A percentile compares a stretch with the other conserved stretches of the same genome.
Conservation (phyloP, 345 rosid species). For the Excoecaria cochinchinensis region DNA sequence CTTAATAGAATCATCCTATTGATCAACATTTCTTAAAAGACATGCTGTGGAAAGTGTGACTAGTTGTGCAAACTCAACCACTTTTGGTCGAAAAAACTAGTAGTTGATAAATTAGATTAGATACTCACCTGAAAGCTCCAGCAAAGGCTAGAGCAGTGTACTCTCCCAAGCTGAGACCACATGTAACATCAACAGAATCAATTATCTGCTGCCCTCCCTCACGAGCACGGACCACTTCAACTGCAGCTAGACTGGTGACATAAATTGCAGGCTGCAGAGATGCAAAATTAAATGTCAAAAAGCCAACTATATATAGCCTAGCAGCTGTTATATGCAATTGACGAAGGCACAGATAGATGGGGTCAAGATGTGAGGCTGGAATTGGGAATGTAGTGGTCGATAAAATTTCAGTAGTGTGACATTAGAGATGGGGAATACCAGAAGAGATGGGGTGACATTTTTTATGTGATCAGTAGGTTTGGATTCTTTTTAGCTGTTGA, state of each 20-base stretch:
- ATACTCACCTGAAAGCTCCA: conserved; percentile 82
- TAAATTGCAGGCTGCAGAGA: conserved; percentile 91
- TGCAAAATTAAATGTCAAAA: neutral
- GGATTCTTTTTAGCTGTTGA: too few relatives aligned
- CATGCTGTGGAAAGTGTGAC: neutral
- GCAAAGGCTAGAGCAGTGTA: conserved; percentile 96
- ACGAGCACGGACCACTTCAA: conserved; percentile 77
- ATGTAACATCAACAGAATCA: conserved; percentile 87
- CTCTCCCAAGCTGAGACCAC: conserved; percentile 98
- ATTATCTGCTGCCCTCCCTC: conserved; percentile 87
- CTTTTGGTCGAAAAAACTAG: neutral
- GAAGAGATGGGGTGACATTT: too few relatives aligned
- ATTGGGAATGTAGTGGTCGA: too few relatives aligned
- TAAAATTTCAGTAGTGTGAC: too few relatives aligned
- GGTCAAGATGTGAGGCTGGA: too few relatives aligned
- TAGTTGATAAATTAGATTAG: neutral
- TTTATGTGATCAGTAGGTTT: too few relatives aligned
- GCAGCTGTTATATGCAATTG: too few relatives aligned
- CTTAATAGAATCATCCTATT: neutral
- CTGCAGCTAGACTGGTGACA: conserved; percentile 98
- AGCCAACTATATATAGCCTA: neutral
- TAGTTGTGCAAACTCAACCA: neutral
- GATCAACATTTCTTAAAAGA: neutral
- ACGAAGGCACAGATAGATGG: too few relatives aligned
- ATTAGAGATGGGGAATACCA: too few relatives aligned